phyloP scores from a whole-genome alignment of 139 green algal species.

The Tetratostichococcus sp. region DNA sequence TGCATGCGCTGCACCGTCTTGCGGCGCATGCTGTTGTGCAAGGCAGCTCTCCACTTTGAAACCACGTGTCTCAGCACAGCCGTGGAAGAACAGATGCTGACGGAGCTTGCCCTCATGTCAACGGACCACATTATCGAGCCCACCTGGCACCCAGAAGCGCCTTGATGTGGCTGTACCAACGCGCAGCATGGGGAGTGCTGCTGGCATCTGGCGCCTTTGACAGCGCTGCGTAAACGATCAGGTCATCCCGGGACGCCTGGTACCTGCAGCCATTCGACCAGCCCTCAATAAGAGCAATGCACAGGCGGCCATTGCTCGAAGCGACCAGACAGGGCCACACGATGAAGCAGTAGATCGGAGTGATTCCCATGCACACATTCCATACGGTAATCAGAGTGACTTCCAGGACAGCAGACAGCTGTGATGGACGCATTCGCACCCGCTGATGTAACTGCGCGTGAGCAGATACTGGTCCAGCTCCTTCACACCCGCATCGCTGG shows the following conservation, averaged over 20 bases:
- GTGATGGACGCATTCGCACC: conserved; percentile 29
- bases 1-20: neutral
- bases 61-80: no score
- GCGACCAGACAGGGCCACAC: no score
- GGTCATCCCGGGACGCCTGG: conserved; percentile 59
- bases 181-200: conserved; percentile 34
- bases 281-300: no score
- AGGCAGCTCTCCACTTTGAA: no score
- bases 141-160: conserved; percentile 44
- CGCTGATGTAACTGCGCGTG: conserved; percentile 51
- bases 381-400: no score
- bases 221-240: conserved; percentile 50
- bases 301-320: neutral
- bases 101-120: no score
- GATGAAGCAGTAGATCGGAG: no score
- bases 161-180: conserved; percentile 64
- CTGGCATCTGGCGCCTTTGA: conserved; percentile 23
- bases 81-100: no score
- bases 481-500: conserved; percentile 31
- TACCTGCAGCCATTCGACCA: conserved; percentile 36
- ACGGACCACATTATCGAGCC: neutral
- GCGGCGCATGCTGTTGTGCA: neutral
- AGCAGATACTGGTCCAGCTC: conserved; percentile 50
- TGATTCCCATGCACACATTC: no score
- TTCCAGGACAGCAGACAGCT: no score